Evolutionary conservation across 164 flowering plant genomes (phyloP).

Genomic region (Magnolia officinalis): DNA sequence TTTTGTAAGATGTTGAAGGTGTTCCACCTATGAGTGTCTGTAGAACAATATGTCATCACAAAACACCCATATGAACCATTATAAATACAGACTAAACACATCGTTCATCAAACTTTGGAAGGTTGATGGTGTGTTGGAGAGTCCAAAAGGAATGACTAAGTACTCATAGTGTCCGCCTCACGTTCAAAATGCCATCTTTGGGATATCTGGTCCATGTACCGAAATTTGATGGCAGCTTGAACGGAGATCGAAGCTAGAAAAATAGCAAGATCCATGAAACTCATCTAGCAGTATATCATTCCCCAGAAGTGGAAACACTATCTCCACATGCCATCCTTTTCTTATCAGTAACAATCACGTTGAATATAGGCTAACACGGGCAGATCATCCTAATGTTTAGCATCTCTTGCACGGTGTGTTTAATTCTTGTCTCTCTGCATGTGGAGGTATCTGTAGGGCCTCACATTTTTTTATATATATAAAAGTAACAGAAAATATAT

Average conservation of each 20-base stretch:
- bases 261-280: background rate
- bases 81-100: no score
- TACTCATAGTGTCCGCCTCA: background rate
- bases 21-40: background rate
- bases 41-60: no score
- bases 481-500: no score
- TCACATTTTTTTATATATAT: background rate
- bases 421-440: background rate
- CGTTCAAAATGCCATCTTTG: background rate
- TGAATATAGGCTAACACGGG: background rate
- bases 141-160: background rate
- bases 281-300: background rate
- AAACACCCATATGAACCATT: no score
- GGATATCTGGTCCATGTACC: background rate
- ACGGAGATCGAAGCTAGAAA: background rate
- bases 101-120: no score
- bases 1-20: background rate
- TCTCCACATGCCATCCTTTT: background rate
- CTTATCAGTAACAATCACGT: background rate
- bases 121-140: background rate
- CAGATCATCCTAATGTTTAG: background rate
- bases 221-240: background rate
- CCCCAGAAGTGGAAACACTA: background rate
- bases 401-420: background rate
- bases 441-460: background rate